Percentiles rank a stretch among this genome's conserved stretches.
Conservation (phyloP, 148 eudicot species). For the Simmondsia chinensis region DNA sequence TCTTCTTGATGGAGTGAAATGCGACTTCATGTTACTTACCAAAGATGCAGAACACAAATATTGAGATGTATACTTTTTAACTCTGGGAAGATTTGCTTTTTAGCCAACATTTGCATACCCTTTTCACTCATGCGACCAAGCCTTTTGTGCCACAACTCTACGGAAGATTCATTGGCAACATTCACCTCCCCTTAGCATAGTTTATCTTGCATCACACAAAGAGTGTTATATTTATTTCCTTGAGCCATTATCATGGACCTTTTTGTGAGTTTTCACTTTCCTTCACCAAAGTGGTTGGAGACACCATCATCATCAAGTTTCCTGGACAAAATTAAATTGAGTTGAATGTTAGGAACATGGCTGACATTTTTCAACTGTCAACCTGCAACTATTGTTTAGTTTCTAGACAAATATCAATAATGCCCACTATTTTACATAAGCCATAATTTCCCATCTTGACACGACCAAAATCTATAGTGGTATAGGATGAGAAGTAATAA, state of each 20-base stretch:
- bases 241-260: background rate
- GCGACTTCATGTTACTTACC: slow-evolving; percentile 5
- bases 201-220: background rate
- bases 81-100: background rate
- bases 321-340: too few relatives aligned
- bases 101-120: background rate
- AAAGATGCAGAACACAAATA: slow-evolving; percentile 8
- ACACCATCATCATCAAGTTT: too few relatives aligned
- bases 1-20: slow-evolving; percentile 8
- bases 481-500: too few relatives aligned
- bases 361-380: too few relatives aligned
- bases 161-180: slow-evolving; percentile 1
- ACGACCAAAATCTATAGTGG: too few relatives aligned
- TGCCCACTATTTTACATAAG: too few relatives aligned
- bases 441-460: too few relatives aligned
- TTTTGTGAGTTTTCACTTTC: slow-evolving; percentile 5
- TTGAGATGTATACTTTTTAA: background rate
- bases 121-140: slow-evolving; percentile 6
- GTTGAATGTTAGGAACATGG: too few relatives aligned
- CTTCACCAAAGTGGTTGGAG: too few relatives aligned
- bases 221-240: background rate
- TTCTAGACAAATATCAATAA: too few relatives aligned
- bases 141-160: slow-evolving; percentile 6
- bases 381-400: too few relatives aligned
- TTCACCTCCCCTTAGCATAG: slow-evolving; percentile 3